Evolutionary conservation across 345 rosid species (phyloP).

Genomic region (Citrus mangshanensis): DNA sequence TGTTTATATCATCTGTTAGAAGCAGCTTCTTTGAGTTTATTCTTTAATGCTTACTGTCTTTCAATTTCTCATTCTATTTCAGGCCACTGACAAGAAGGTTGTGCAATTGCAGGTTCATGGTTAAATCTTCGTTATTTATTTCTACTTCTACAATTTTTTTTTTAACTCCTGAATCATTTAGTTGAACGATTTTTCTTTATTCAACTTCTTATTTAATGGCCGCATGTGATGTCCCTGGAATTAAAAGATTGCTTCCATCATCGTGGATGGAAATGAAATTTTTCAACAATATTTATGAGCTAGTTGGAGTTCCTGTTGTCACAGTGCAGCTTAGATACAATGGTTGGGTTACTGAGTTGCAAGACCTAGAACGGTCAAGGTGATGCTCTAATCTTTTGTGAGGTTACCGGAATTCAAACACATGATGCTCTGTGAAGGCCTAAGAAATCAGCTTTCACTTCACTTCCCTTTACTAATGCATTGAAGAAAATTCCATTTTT

Average conservation of each 20-base stretch:
- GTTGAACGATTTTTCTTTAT: neutral
- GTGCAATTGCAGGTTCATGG: constrained; percentile 65
- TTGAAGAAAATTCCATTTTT: neutral
- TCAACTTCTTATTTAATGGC: constrained; percentile 18
- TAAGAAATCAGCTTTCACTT: neutral
- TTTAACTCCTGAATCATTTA: neutral
- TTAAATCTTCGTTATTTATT: neutral
- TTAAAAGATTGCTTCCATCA: constrained; percentile 81
- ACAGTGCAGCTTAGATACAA: constrained; percentile 94
- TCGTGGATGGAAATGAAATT: constrained; percentile 76
- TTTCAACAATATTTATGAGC: constrained; percentile 76
- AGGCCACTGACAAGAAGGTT: constrained; percentile 82
- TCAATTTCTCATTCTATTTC: constrained; percentile 25
- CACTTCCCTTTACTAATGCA: neutral
- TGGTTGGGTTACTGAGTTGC: constrained; percentile 96
- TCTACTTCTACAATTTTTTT: neutral
- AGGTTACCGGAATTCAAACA: neutral
- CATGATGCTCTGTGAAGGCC: neutral
- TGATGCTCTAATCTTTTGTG: constrained; percentile 20
- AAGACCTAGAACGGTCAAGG: constrained; percentile 83
- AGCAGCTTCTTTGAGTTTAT: too few relatives aligned
- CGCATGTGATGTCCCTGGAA: constrained; percentile 98
- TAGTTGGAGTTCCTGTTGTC: constrained; percentile 89
- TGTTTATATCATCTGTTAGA: too few relatives aligned
- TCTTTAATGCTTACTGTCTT: too few relatives aligned